Percentiles rank a stretch among this genome's conserved stretches.
phyloP scores from a whole-genome alignment of 2,329 filamentous ascomycete species.

The Torrubiellomyces zombiae region DNA sequence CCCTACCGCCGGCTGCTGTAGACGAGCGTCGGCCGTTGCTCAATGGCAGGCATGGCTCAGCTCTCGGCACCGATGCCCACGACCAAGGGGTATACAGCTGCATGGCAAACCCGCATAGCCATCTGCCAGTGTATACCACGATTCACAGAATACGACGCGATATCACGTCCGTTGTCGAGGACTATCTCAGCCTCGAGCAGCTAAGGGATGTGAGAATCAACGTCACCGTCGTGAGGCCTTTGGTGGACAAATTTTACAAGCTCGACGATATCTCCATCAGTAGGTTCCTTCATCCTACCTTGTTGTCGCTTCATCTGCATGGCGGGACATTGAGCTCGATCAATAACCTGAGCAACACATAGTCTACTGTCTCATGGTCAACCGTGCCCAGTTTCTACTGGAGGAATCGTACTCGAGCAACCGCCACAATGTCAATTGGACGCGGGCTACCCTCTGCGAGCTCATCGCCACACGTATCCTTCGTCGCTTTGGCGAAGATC shows the following conservation, averaged over 20 bases:
- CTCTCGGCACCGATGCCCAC: constrained; percentile 12
- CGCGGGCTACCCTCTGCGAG: constrained; percentile 64
- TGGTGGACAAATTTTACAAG: constrained; percentile 73
- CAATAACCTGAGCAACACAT: constrained; percentile 1
- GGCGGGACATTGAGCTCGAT: not conserved
- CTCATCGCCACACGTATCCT: constrained; percentile 64
- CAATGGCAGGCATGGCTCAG: constrained; percentile 11
- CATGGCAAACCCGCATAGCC: constrained; percentile 38
- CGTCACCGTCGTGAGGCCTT: constrained; percentile 57
- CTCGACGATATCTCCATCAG: constrained; percentile 63
- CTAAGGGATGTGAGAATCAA: constrained; percentile 70
- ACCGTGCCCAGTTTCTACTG: constrained; percentile 61
- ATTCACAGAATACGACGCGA: constrained; percentile 56
- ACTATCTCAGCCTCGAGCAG: constrained; percentile 53
- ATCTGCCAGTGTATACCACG: constrained; percentile 58
- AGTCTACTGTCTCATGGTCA: constrained; percentile 75
- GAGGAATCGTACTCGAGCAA: constrained; percentile 63
- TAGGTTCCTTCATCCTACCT: constrained; percentile 16
- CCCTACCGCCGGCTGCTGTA: constrained; percentile 10
- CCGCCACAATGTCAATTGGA: constrained; percentile 66
- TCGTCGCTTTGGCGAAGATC: constrained; percentile 63
- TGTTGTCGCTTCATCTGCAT: not conserved
- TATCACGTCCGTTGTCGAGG: constrained; percentile 45
- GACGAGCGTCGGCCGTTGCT: constrained; percentile 20
- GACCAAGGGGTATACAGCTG: constrained; percentile 34